Evolutionary conservation across 768 basidiomycete genomes (phyloP), one percentile per base, ranked within the genome.

Genomic region (Neoboletus brunneissimus): DNA sequence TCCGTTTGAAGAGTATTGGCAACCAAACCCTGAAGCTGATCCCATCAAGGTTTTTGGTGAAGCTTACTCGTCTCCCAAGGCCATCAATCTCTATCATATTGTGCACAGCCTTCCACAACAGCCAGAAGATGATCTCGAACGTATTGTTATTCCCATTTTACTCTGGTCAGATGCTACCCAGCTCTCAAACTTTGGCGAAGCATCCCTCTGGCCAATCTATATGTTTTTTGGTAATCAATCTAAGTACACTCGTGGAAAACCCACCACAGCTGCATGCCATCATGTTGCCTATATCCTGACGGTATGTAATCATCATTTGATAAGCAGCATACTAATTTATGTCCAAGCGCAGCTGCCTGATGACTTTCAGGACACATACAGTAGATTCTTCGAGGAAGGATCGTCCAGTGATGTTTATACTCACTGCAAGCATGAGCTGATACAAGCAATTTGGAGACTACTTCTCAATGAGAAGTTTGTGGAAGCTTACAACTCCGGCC

Each of bases 201-300:
- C 61, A 15, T 59, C 52, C 15, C 38, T 70, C 0, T 70, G 70
- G 67, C 69, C 68, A 3, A 27, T 67, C 0, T 72, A 70, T 42
- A 18, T 65, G 5, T 61, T 45, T 22, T 54, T 64, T 41, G 60
- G 60, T 2, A 65, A 64, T 34, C 46, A 61, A 52, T 44, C 43
- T 8, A 44, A 44, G 1, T 25, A 44, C 8, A 15, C 43, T 5
- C 23, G 2, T 27, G 43, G 41, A 2, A 59, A 55, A 31, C 61
- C 58, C 7, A 64, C 51, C 12, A 8, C 47, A 0, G 35, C 12
- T 9, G 57, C 63, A 22, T 54, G 58, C 13, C 63, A 64, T 32
- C 61, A 64, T 32, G 20, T 65, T 13, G 63, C 61, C 0, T 64
- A 64, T 48, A 55, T 60, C 35, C 62, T 55, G 2, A 44, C 1